phyloP scores from a whole-genome alignment of 768 basidiomycete genomes.

The Lentinula edodes region DNA sequence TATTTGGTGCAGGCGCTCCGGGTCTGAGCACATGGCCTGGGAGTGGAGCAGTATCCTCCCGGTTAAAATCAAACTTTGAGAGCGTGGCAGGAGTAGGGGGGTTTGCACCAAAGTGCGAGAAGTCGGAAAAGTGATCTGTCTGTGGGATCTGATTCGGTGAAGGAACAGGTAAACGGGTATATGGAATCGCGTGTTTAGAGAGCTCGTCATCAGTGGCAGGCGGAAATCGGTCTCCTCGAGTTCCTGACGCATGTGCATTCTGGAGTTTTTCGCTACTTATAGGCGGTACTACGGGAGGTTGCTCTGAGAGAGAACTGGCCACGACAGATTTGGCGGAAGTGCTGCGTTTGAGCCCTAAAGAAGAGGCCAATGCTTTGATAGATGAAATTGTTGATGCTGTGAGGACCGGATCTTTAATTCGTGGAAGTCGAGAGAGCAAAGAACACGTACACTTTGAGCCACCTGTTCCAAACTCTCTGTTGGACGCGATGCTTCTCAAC shows the following conservation, averaged over 20 bases:
- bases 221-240: not conserved
- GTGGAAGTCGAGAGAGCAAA: constrained; percentile 16
- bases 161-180: constrained; percentile 31
- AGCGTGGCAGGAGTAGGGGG: constrained; percentile 11
- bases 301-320: constrained; percentile 4
- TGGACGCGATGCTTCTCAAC: constrained; percentile 34
- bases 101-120: constrained; percentile 24
- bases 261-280: not conserved
- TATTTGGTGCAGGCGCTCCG: constrained; percentile 54
- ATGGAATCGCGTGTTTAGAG: constrained; percentile 33
- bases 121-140: constrained; percentile 45
- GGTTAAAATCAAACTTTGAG: constrained; percentile 21
- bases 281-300: not conserved
- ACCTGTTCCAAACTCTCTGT: constrained; percentile 69
- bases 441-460: constrained; percentile 50
- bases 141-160: constrained; percentile 29
- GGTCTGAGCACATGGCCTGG: constrained; percentile 56
- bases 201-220: constrained; percentile 27
- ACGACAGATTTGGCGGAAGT: constrained; percentile 24
- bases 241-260: not conserved
- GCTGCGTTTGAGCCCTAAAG: constrained; percentile 63
- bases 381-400: constrained; percentile 61
- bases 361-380: constrained; percentile 70
- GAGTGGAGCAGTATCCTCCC: constrained; percentile 38
- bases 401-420: constrained; percentile 9